These are phyloP conservation scores for Ambrosia trifida DNA, from an alignment of 129 eudicot species.

Conservation along the genomic window DNA sequence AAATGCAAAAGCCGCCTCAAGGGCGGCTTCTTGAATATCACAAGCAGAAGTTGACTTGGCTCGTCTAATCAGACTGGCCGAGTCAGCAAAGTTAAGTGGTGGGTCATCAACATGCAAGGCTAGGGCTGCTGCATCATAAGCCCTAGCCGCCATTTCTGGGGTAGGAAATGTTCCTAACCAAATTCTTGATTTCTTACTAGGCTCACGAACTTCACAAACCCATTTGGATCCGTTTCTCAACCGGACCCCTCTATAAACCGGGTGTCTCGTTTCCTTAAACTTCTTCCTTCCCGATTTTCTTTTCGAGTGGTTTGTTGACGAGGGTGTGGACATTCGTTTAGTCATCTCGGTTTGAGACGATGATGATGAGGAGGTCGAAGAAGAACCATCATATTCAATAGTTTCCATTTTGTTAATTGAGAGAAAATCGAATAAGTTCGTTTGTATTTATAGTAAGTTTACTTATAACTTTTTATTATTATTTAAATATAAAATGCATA, in stretches of 20 bases:
- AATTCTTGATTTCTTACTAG: constrained; percentile 40
- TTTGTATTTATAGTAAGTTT: not conserved
- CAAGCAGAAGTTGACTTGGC: constrained; percentile 34
- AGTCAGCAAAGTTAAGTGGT: constrained; percentile 35
- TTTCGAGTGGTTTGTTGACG: not conserved
- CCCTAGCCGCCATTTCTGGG: constrained; percentile 54
- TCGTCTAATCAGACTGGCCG: constrained; percentile 20
- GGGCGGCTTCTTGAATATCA: constrained; percentile 38
- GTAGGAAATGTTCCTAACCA: constrained; percentile 54
- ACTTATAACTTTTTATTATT: not conserved
- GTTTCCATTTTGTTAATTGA: constrained; percentile 22
- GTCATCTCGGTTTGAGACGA: constrained; percentile 14
- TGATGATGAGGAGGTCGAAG: constrained; percentile 25
- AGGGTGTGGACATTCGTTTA: not conserved
- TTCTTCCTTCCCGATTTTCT: constrained; percentile 38
- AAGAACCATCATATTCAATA: constrained; percentile 28
- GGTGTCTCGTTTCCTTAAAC: constrained; percentile 43
- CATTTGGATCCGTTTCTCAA: constrained; percentile 38
- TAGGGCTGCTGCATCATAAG: constrained; percentile 43
- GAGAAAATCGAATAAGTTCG: constrained; percentile 4
- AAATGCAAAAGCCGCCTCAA: constrained; percentile 27
- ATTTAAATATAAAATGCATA: not conserved
- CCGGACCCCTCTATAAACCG: constrained; percentile 42
- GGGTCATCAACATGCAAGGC: constrained; percentile 37
- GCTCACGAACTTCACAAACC: constrained; percentile 50